Base-by-base conservation (phyloP, 495 filamentous ascomycete species). In the Letharia lupina region DNA sequence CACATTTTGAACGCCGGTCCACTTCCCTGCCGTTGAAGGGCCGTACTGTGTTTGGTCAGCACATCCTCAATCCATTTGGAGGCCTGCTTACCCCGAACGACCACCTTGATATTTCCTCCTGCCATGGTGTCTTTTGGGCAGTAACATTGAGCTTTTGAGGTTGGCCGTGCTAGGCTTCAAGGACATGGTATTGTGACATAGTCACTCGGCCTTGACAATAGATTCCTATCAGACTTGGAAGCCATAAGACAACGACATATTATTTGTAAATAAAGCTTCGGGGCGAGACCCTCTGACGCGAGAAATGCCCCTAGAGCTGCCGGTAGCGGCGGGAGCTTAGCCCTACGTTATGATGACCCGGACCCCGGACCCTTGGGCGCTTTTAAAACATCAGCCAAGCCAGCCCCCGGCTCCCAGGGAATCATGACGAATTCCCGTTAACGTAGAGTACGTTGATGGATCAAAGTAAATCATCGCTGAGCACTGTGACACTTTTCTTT, bases 81-180 rank as follows among this genome's bases (percentile, higher is more conserved):
- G 11, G 31, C 4, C 31, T 61, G n/a, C 59, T 44, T 35, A 61
- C 59, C 64, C 78, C 94, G 86, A 79, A 99, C 94, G 83, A 99
- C 94, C 80, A 99, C 94, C 89, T 98, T 99, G 76, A 99, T 99
- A 75, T 99, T 99, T 77, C 94, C 94, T 13, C 41, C 68, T 18
- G 66, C 63, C 70, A 72, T 72, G 33, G 16, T 62, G 62, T 20
- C 48, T 54, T 23, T 5, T 28, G 45, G 28, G 40, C 59, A 60
- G 40, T 50, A 65, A 42, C 67, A 68, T 65, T 39, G 31, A 48
- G 56, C 62, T 54, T 35, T 41, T 61, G 11, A 8, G 44, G 37
- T 50, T 60, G 63, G 41, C 54, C 56, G 33, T 56, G 33, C 33
- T 15, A 65, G 56, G 44, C 56, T 45, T 60, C 56, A 15, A 41